Evolutionary conservation across 2,329 filamentous ascomycete species (phyloP), one percentile per base, ranked within the genome.

Genomic region (Emericellopsis atlantica): DNA sequence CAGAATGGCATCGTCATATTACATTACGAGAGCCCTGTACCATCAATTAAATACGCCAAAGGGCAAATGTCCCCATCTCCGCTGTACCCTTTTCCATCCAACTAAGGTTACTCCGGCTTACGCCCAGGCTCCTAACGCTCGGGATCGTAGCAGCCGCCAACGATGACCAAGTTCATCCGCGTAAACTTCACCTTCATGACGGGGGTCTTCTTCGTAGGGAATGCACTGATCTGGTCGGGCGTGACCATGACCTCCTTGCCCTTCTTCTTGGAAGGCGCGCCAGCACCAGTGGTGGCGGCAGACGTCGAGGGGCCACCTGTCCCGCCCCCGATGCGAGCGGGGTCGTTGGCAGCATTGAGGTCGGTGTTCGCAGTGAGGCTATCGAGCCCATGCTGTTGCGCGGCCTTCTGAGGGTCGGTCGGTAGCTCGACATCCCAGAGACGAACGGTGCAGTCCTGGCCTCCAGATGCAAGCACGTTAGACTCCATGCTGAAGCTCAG

Each of bases 121-220:
- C 37, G 14, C 32, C 32, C 42, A 18, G 23, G n/a, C 40, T 49
- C 47, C 54, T 61, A 67, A 44, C 62, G 59, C 48, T 73, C 68
- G 32, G 73, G 69, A 40, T 77, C 70, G 51, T 77, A 81, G 52
- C 75, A 80, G 21, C 89, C 87, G 37, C 84, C 87, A 18, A 88
- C 88, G 45, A 96, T 70, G 11, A 95, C 82, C 48, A 96, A 62
- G 57, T 98, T 98, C 86, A 95, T 95, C 45, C 87, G 72, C 4
- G 92, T 96, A 53, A 95, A 95, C 54, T 83, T 78, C 41, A 94
- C 89, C 62, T 90, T 92, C 61, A 93, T 85, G 10, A 96, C 85
- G 0, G 90, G 89, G 14, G 84, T 90, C 65, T 94, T 95, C 74
- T 98, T 98, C 4, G 92, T 96, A 1, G 87, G 81, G 56, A 95